Base-by-base conservation (phyloP, 1,284 basidiomycete species). In the Heterobasidion irregulare region DNA sequence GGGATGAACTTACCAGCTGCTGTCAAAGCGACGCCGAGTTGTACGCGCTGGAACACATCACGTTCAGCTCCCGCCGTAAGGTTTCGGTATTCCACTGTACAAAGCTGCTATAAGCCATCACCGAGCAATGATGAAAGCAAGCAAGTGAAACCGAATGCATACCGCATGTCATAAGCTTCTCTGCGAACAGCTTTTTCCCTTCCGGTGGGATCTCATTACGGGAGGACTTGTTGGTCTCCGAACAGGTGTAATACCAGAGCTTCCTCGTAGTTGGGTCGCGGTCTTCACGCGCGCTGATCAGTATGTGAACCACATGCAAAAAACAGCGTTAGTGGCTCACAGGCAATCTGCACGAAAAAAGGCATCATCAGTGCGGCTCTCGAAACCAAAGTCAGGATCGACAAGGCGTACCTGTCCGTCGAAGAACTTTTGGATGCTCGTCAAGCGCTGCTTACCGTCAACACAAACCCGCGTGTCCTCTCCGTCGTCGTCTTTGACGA, bases 21-120 rank as follows among this genome's bases (percentile, higher is more conserved):
- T 2, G 83, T 84, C 50, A 89, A 71, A 13, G 79, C 72, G 72
- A 88, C 80, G 43, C 86, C 86, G n/a, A 89, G 67, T 62, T 89
- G 87, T 7, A 89, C 86, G 35, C 87, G 73, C 62, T 88, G 84
- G 66, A 89, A 89, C n/a, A 89, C 83, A 52, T 89, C 86, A 48
- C 84, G 78, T 63, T 88, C 72, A 2, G 62, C 77, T 8, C 71
- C 69, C 8, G 76, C 70, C 2, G 73, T 67, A 2, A 88, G 68
- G 18, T 69, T 63, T 43, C 70, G 63, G 59, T 86, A 84, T 65
- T 85, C 81, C 54, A 86, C 85, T 88, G 56, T 9, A 26, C 10
- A 47, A 8, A 26, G 4, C 15, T 44, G 41, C 6, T n/a, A 10
- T 12, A 45, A 9, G 53, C 36, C 16, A 53, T 16, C 47, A 18